These are phyloP conservation scores for Stevia rebaudiana DNA, from an alignment of 140 eudicot genomes.

Conservation along the genomic window DNA sequence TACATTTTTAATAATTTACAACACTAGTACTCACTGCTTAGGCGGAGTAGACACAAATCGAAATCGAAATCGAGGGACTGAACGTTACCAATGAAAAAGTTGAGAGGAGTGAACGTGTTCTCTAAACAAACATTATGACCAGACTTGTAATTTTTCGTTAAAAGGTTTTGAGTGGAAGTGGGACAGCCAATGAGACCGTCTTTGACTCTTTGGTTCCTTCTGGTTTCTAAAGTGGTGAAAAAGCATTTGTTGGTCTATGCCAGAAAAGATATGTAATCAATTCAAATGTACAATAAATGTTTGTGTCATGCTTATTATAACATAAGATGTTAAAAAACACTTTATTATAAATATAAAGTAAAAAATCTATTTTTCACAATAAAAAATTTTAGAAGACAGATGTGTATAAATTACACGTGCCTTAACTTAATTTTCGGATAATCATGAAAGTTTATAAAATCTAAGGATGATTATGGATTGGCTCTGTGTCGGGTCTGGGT, in stretches of 20 bases:
- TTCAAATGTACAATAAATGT: slow-evolving; percentile 27
- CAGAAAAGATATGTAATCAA: slow-evolving; percentile 24
- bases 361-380: not conserved
- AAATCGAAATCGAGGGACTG: too few relatives aligned
- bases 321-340: too few relatives aligned
- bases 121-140: not conserved
- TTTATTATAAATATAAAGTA: too few relatives aligned
- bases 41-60: too few relatives aligned
- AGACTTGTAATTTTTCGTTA: not conserved
- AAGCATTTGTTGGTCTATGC: slow-evolving; percentile 30
- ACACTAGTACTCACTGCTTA: too few relatives aligned
- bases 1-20: too few relatives aligned
- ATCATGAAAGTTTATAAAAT: too few relatives aligned
- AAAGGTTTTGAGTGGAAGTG: slow-evolving; percentile 14
- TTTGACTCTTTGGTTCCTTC: slow-evolving; percentile 22
- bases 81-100: not conserved
- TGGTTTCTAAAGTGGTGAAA: slow-evolving; percentile 38
- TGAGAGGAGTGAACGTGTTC: not conserved
- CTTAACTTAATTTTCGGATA: not conserved
- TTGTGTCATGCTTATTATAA: not conserved
- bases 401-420: too few relatives aligned
- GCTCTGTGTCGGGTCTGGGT: too few relatives aligned
- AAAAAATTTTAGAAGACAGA: not conserved
- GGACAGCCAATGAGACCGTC: slow-evolving; percentile 23
- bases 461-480: too few relatives aligned